Evolutionary conservation across 2,329 filamentous ascomycete genomes (phyloP).

Genomic region (Ophiocordyceps camponoti-leonardi): DNA sequence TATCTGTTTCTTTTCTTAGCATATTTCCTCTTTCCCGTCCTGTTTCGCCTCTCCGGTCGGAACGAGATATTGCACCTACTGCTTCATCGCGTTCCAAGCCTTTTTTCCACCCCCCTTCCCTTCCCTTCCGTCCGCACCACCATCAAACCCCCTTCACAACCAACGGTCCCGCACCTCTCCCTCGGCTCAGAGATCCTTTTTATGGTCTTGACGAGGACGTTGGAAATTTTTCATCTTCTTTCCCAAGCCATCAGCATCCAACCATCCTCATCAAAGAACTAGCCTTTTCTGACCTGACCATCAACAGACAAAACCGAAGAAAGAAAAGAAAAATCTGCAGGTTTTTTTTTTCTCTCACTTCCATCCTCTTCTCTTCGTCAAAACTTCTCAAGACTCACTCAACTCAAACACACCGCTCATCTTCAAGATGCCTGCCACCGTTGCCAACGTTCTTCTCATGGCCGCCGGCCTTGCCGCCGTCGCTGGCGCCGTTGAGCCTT

Average conservation of each 20-base stretch:
- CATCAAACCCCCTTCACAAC: background rate
- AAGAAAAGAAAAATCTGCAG: background rate
- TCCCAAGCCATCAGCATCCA: background rate
- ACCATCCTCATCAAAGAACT: background rate
- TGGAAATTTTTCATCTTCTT: background rate
- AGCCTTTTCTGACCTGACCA: background rate
- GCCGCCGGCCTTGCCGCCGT: background rate
- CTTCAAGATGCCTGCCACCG: background rate
- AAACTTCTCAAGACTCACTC: background rate
- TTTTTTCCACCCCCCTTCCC: background rate
- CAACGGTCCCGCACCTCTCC: too few species aligned
- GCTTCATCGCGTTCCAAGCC: constrained; percentile 1
- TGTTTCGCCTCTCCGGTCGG: background rate
- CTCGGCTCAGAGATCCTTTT: background rate
- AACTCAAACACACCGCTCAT: background rate
- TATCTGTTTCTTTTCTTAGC: too few species aligned
- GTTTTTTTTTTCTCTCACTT: background rate
- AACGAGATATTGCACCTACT: constrained; percentile 1
- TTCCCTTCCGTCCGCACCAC: background rate
- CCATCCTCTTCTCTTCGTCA: too few species aligned
- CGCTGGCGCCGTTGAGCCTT: background rate
- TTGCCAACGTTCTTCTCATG: background rate
- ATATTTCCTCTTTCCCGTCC: background rate
- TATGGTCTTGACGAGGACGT: background rate
- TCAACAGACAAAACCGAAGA: background rate